A percentile compares a stretch with the other conserved stretches of the same genome.
Evolutionary conservation across 345 rosid genomes (phyloP).

Genomic region (Noccaea bulbosa): DNA sequence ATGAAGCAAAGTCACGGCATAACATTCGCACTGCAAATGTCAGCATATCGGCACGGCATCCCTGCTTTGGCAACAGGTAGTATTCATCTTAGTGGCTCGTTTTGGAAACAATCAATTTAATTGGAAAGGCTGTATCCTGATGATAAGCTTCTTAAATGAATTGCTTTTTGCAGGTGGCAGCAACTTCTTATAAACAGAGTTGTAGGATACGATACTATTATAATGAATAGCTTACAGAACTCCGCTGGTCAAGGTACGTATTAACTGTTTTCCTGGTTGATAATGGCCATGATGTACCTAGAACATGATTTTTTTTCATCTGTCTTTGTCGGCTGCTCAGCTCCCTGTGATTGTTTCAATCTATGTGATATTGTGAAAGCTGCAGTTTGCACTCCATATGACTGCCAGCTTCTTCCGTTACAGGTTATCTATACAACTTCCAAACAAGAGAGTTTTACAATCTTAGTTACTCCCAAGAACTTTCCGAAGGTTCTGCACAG

Average conservation of each 20-base stretch:
- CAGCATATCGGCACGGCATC: constrained; percentile 88
- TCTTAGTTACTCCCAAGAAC: constrained; percentile 89
- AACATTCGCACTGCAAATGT: constrained; percentile 78
- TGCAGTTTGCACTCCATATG: constrained; percentile 17
- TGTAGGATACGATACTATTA: constrained; percentile 98
- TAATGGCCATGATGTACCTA: constrained; percentile 18
- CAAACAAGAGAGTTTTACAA: constrained; percentile 93
- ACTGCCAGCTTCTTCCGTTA: constrained; percentile 23
- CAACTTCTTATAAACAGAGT: constrained; percentile 96
- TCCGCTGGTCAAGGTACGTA: constrained; percentile 87
- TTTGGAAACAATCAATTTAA: constrained; percentile 5
- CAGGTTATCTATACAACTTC: constrained; percentile 87
- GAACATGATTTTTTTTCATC: constrained; percentile 12
- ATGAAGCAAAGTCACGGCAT: constrained; percentile 82
- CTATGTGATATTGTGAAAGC: constrained; percentile 26
- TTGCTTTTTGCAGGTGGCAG: constrained; percentile 84
- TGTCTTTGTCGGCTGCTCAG: not conserved
- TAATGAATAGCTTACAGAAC: constrained; percentile 92
- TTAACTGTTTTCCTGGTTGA: constrained; percentile 30
- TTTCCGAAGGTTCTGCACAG: constrained; percentile 76
- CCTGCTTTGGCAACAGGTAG: constrained; percentile 99
- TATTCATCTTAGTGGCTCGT: constrained; percentile 15
- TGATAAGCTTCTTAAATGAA: constrained; percentile 21
- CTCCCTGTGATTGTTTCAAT: constrained; percentile 10
- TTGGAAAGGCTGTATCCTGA: constrained; percentile 18